Percentiles rank a stretch among this genome's conserved stretches.
phyloP scores from a whole-genome alignment of 2,329 filamentous ascomycete genomes.

The Exophiala lecanii-corni region DNA sequence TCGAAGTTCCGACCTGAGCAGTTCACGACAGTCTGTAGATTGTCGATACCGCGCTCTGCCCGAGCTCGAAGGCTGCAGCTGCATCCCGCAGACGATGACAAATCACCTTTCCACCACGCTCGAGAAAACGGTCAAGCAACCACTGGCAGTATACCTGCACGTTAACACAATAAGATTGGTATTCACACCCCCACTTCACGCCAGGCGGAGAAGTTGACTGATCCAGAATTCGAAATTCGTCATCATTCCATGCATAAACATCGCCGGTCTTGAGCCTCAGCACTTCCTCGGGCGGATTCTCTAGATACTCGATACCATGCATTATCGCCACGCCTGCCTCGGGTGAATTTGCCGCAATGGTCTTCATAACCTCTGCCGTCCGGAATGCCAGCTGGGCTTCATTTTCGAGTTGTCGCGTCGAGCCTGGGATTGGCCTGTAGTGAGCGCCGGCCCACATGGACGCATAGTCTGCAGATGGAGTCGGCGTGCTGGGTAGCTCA shows the following conservation, averaged over 20 bases:
- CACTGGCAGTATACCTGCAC: conserved; percentile 40
- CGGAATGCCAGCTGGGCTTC: conserved; percentile 35
- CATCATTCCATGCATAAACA: conserved; percentile 30
- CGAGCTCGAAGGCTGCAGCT: conserved; percentile 37
- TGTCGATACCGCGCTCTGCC: conserved; percentile 5
- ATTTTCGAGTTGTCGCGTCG: conserved; percentile 32
- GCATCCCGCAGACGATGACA: conserved; percentile 25
- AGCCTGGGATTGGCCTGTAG: conserved; percentile 42
- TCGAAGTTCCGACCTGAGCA: conserved; percentile 42
- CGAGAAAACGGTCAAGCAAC: conserved; percentile 38
- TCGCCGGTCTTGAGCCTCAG: conserved; percentile 28
- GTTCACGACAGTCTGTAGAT: conserved; percentile 39
- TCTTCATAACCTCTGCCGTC: conserved; percentile 38
- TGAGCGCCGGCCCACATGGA: conserved; percentile 46
- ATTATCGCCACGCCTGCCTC: conserved; percentile 36
- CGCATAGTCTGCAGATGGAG: conserved; percentile 40
- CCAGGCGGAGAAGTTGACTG: conserved; percentile 28
- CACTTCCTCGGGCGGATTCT: conserved; percentile 30
- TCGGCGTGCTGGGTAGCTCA: conserved; percentile 35
- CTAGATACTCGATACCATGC: conserved; percentile 40
- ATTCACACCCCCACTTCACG: conserved; percentile 39
- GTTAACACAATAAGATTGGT: conserved; percentile 41
- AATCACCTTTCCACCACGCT: conserved; percentile 34
- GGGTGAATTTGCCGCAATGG: conserved; percentile 32
- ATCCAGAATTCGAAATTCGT: conserved; percentile 33